Evolutionary conservation across 169 alveolate species (phyloP), one percentile per base, ranked within the genome.

Genomic region (Pseudocohnilembus persalinus): DNA sequence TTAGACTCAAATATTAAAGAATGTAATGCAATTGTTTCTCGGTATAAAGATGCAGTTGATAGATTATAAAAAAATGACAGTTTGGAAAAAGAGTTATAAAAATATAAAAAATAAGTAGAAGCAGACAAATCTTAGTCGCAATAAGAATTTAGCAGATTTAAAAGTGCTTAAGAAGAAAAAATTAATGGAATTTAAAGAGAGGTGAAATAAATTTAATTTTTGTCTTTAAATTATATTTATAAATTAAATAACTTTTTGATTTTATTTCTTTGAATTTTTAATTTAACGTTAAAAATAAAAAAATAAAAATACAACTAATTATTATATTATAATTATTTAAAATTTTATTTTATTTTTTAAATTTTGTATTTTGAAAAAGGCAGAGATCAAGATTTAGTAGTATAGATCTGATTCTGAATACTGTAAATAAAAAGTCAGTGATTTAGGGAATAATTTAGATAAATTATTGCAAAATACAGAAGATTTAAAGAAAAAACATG

Each of bases 1-100:
- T 85, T 94, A 82, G 98, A 96, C 76, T 74, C 28, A 28, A 90
- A 93, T 74, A 88, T 93, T 28, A 88, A 88, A 76, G 96, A 94
- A 79, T 94, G 96, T 30, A 96, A 94, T 83, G 77, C 32, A 29
- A 93, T 94, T 6, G 88, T 94, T 65, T 81, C 76, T 31, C 78
- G 89, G 73, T 89, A 93, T n/a, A 88, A 90, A 81, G 92, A 91
- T 27, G 91, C 93, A 63, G 84, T 94, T 31, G 97, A 94, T 30
- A 94, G 92, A 68, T 82, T 78, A 28, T 89, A 91, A 35, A 90
- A 92, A 34, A 88, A 76, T 35, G 87, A 84, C n/a, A 84, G 84
- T 64, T 25, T 88, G 30, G 83, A 88, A 73, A 83, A 83, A 20
- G 89, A 89, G 68, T 80, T 95, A 30, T 84, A 87, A 81, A 83